These are phyloP conservation scores for Tylopilus rubrobrunneus DNA, from an alignment of 768 basidiomycete species.

Conservation along the genomic window DNA sequence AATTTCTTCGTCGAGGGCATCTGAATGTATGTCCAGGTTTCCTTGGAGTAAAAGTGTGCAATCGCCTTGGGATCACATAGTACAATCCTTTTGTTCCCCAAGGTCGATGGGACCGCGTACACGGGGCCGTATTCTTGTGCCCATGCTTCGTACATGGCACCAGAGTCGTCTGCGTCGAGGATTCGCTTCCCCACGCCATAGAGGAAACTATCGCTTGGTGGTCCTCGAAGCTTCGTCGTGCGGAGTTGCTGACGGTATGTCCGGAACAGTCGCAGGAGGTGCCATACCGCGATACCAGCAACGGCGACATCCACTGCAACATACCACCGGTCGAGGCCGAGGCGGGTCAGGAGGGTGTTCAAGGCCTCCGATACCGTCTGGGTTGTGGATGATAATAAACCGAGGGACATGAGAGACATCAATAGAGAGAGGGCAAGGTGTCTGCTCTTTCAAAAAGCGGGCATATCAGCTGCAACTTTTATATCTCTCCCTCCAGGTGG, in stretches of 20 bases:
- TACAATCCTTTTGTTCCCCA: constrained; percentile 12
- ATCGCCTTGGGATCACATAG: constrained; percentile 40
- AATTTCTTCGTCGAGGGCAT: constrained; percentile 31
- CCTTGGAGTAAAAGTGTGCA: constrained; percentile 12
- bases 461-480: too few relatives aligned
- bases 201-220: constrained; percentile 14
- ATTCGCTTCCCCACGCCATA: constrained; percentile 15
- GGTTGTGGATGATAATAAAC: too few relatives aligned
- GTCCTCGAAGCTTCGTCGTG: constrained; percentile 18
- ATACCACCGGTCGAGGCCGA: neutral
- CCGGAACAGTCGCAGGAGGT: constrained; percentile 4
- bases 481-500: too few relatives aligned
- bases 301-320: neutral
- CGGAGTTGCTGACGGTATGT: constrained; percentile 29
- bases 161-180: neutral
- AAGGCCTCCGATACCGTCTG: too few relatives aligned
- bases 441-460: too few relatives aligned
- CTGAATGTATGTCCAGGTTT: constrained; percentile 38
- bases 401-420: too few relatives aligned
- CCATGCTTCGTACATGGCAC: constrained; percentile 20
- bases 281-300: neutral
- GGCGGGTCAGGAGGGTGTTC: too few relatives aligned
- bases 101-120: constrained; percentile 14
- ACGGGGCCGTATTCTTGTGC: constrained; percentile 18
- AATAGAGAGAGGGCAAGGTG: too few relatives aligned